Evolutionary conservation across 2,329 filamentous ascomycete genomes (phyloP).

Genomic region (Sphaerulina musiva): DNA sequence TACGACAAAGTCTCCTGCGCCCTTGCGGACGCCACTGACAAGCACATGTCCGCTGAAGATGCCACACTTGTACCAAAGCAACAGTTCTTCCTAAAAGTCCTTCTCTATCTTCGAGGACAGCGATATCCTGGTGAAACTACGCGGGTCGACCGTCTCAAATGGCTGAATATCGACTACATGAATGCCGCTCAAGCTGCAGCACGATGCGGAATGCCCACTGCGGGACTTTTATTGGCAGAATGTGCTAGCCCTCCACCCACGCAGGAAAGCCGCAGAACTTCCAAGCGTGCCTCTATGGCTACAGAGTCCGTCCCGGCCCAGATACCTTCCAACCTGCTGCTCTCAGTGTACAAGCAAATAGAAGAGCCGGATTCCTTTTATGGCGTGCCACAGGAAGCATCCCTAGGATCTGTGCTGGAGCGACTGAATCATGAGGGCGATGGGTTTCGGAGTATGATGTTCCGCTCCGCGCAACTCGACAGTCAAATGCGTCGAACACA

Average conservation of each 20-base stretch:
- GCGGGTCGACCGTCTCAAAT: conserved; percentile 68
- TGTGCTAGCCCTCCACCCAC: conserved; percentile 35
- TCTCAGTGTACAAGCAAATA: conserved; percentile 82
- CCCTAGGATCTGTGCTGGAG: conserved; percentile 68
- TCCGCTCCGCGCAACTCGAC: conserved; percentile 85
- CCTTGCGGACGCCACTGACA: conserved; percentile 44
- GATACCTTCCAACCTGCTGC: conserved; percentile 59
- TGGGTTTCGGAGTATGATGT: conserved; percentile 78
- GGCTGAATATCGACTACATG: conserved; percentile 78
- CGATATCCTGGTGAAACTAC: conserved; percentile 67
- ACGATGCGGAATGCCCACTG: conserved; percentile 77
- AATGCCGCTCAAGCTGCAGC: conserved; percentile 65
- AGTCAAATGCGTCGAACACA: conserved; percentile 64
- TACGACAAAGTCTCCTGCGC: conserved; percentile 57
- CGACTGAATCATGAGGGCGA: conserved; percentile 85
- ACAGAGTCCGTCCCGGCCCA: conserved; percentile 7
- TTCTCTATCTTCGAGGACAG: conserved; percentile 86
- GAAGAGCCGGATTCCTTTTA: conserved; percentile 97
- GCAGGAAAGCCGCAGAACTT: conserved; percentile 20
- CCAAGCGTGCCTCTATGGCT: conserved; percentile 23
- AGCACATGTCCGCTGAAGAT: conserved; percentile 54
- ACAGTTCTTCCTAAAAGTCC: conserved; percentile 65
- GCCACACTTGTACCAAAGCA: conserved; percentile 53
- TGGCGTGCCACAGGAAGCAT: conserved; percentile 72
- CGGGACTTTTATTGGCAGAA: conserved; percentile 77